A percentile compares a stretch with the other conserved stretches of the same genome.
phyloP scores from a whole-genome alignment of 805 yeast species.

The Myxozyma vanderwaltii region DNA sequence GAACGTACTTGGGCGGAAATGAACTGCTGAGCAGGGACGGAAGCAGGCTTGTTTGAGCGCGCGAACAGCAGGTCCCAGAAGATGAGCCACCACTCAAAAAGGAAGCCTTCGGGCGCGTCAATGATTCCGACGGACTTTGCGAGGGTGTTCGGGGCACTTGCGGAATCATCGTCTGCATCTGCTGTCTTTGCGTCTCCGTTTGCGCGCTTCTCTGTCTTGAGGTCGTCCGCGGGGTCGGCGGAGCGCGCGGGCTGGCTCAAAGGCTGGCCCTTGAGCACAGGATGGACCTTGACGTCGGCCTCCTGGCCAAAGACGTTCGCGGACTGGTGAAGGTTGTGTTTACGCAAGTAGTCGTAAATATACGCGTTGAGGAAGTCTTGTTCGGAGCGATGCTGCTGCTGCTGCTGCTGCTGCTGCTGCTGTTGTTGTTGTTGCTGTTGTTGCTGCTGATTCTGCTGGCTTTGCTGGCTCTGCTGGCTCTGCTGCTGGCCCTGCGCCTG shows the following conservation, averaged over 20 bases:
- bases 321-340: conserved; percentile 68
- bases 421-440: conserved; percentile 21
- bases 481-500: conserved; percentile 12
- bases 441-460: conserved; percentile 31
- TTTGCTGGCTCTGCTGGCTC: conserved; percentile 34
- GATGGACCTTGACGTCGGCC: conserved; percentile 60
- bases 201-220: conserved; percentile 1
- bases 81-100: conserved; percentile 94
- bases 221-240: conserved; percentile 2
- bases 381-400: conserved; percentile 30
- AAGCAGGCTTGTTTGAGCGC: conserved; percentile 63
- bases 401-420: conserved; percentile 26
- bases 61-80: conserved; percentile 94
- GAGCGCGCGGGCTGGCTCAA: neutral
- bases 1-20: conserved; percentile 49
- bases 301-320: conserved; percentile 76
- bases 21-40: conserved; percentile 65
- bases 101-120: conserved; percentile 85
- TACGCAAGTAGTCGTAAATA: conserved; percentile 80
- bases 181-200: neutral
- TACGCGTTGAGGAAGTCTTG: conserved; percentile 63
- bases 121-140: conserved; percentile 42
- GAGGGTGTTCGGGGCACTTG: conserved; percentile 7
- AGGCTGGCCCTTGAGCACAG: conserved; percentile 39
- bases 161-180: neutral